Evolutionary conservation across 2,329 filamentous ascomycete species (phyloP).

Genomic region (Ceratocystis variospora): DNA sequence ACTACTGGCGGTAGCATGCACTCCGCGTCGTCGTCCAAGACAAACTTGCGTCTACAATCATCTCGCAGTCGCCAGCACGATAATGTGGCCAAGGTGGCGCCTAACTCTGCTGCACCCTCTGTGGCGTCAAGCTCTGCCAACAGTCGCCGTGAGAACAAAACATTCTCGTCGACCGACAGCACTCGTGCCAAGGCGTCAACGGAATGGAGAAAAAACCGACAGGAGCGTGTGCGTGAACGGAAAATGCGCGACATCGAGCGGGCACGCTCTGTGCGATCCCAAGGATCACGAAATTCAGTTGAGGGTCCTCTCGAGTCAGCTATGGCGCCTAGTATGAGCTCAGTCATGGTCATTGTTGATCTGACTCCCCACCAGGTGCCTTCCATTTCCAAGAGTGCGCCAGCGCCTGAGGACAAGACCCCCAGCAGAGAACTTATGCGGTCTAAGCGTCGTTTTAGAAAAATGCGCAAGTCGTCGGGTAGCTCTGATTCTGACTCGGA

Average conservation of each 20-base stretch:
- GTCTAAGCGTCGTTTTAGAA: neutral
- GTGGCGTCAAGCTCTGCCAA: neutral
- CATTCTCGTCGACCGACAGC: neutral
- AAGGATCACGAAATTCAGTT: slow-evolving; percentile 10
- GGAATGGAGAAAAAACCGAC: slow-evolving; percentile 17
- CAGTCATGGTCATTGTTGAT: slow-evolving; percentile 31
- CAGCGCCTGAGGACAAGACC: neutral
- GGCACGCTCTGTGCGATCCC: slow-evolving; percentile 23
- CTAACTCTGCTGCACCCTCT: slow-evolving; percentile 9
- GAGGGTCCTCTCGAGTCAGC: neutral
- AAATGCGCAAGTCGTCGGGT: neutral
- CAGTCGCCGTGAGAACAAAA: slow-evolving; percentile 10
- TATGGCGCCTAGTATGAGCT: slow-evolving; percentile 24
- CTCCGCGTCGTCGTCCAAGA: slow-evolving; percentile 3
- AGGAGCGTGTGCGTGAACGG: slow-evolving; percentile 29
- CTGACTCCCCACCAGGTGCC: slow-evolving; percentile 25
- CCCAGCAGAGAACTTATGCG: neutral
- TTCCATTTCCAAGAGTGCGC: neutral
- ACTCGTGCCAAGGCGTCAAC: slow-evolving; percentile 3
- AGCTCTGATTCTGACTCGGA: neutral
- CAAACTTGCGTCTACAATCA: neutral
- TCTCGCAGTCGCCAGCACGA: slow-evolving; percentile 14
- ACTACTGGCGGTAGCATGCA: neutral
- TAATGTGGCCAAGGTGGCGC: slow-evolving; percentile 16
- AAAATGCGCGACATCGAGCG: slow-evolving; percentile 31